phyloP scores from a whole-genome alignment of 495 filamentous ascomycete species.

The Usnea hakonensis region DNA sequence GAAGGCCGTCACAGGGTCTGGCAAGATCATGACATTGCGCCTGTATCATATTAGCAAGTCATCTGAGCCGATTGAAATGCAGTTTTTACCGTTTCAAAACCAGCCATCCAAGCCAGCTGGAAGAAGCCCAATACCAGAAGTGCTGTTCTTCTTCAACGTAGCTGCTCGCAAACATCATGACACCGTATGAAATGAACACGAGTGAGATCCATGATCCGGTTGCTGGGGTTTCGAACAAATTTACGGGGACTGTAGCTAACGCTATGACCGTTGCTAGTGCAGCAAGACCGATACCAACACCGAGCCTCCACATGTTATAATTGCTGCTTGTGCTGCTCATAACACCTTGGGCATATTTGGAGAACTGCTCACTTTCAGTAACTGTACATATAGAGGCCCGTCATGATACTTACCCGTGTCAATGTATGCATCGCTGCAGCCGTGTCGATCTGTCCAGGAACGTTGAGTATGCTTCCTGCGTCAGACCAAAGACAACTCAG shows the following conservation, averaged over 20 bases:
- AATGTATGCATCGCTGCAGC: conserved; percentile 7
- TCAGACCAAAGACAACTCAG: conserved; percentile 60
- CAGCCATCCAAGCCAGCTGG: conserved; percentile 66
- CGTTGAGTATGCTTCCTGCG: conserved; percentile 18
- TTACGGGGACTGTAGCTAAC: conserved; percentile 2
- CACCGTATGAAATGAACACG: conserved; percentile 53
- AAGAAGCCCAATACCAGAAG: conserved; percentile 91
- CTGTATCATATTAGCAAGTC: background rate
- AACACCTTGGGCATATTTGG: conserved; percentile 57
- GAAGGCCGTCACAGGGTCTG: background rate
- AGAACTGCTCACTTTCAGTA: conserved; percentile 44
- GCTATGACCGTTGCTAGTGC: conserved; percentile 34
- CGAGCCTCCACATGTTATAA: conserved; percentile 63
- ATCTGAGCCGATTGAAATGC: background rate
- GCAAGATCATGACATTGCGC: background rate
- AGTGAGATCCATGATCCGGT: conserved; percentile 7
- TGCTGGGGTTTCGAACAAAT: background rate
- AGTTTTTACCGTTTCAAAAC: conserved; percentile 38
- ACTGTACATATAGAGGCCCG: conserved; percentile 18
- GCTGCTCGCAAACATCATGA: conserved; percentile 96
- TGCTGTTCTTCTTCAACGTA: conserved; percentile 98
- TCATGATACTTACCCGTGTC: conserved; percentile 15
- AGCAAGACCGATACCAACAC: conserved; percentile 45
- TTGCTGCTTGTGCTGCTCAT: conserved; percentile 87
- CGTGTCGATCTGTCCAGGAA: background rate